A percentile compares a stretch with the other conserved stretches of the same genome.
Evolutionary conservation across 2,329 filamentous ascomycete genomes (phyloP).

Genomic region (Colletotrichum neosansevieriae): DNA sequence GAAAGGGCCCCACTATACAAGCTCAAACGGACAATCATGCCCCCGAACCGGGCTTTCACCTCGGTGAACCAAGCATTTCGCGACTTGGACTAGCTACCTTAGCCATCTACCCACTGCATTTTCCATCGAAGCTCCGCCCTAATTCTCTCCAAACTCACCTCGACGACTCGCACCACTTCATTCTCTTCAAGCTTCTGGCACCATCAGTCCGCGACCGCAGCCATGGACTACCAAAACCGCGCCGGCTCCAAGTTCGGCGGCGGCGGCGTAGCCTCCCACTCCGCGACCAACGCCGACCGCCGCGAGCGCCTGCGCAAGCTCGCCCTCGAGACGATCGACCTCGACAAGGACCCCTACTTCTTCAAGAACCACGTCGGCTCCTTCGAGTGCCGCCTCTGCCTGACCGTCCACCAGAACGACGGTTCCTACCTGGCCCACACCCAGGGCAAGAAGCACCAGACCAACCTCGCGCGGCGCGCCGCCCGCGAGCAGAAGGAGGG

Average conservation of each 20-base stretch:
- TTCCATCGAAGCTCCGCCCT: not conserved
- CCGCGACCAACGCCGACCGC: constrained; percentile 94
- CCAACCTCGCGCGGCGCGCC: constrained; percentile 93
- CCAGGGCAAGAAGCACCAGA: constrained; percentile 98
- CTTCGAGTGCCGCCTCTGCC: constrained; percentile 96
- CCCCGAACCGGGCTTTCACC: constrained; percentile 19
- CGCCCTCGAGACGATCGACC: constrained; percentile 97
- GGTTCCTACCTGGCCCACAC: constrained; percentile 99
- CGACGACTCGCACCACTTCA: too few species aligned
- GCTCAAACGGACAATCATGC: constrained; percentile 17
- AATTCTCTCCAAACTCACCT: not conserved
- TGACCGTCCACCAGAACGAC: constrained; percentile 99
- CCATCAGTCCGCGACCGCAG: not conserved
- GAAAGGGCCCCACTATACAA: not conserved
- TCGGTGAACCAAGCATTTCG: constrained; percentile 8
- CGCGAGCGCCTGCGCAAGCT: constrained; percentile 98
- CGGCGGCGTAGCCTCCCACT: constrained; percentile 93
- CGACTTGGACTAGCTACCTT: not conserved
- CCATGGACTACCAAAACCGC: constrained; percentile 86
- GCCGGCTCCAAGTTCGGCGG: constrained; percentile 98
- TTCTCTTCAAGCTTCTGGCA: too few species aligned
- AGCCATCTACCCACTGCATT: not conserved
- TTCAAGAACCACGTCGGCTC: constrained; percentile 99
- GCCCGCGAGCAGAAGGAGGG: constrained; percentile 96
- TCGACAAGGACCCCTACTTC: constrained; percentile 99